Conservation (phyloP, 2,329 filamentous ascomycete genomes). For the Venturia carpophila region DNA sequence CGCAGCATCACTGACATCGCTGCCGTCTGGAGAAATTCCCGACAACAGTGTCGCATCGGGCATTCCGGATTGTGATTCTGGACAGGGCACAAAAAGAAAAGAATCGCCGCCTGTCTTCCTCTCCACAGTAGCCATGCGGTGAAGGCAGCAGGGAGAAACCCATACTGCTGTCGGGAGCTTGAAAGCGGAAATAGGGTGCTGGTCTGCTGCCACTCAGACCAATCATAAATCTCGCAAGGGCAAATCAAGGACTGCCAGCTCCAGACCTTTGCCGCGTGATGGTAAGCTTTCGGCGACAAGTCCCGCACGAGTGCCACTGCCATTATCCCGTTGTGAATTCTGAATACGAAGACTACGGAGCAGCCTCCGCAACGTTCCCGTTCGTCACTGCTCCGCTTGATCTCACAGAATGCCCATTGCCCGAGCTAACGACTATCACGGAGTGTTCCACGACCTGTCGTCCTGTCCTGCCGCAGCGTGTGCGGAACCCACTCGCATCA, state of each 20-base stretch:
- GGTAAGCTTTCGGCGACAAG: not conserved
- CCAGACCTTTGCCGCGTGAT: not conserved
- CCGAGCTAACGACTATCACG: too few relatives aligned
- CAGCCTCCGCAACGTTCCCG: too few relatives aligned
- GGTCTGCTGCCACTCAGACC: not conserved
- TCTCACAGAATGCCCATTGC: too few relatives aligned
- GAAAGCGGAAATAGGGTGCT: not conserved
- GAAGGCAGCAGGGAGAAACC: not conserved
- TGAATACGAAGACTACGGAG: too few relatives aligned
- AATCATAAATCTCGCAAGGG: not conserved
- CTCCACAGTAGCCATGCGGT: not conserved
- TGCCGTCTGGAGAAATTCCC: not conserved
- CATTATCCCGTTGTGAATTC: too few relatives aligned
- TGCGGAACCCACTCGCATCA: not conserved
- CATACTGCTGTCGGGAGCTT: not conserved
- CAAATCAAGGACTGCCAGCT: not conserved
- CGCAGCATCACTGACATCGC: not conserved
- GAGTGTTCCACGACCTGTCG: not conserved
- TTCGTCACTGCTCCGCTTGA: too few relatives aligned
- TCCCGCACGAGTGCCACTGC: not conserved
- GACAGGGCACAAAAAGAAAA: constrained; percentile 2
- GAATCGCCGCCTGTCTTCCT: not conserved
- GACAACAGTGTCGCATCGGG: not conserved
- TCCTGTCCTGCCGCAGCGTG: not conserved
- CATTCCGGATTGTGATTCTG: not conserved